phyloP scores from a whole-genome alignment of 768 basidiomycete genomes.

The Lentinula edodes region DNA sequence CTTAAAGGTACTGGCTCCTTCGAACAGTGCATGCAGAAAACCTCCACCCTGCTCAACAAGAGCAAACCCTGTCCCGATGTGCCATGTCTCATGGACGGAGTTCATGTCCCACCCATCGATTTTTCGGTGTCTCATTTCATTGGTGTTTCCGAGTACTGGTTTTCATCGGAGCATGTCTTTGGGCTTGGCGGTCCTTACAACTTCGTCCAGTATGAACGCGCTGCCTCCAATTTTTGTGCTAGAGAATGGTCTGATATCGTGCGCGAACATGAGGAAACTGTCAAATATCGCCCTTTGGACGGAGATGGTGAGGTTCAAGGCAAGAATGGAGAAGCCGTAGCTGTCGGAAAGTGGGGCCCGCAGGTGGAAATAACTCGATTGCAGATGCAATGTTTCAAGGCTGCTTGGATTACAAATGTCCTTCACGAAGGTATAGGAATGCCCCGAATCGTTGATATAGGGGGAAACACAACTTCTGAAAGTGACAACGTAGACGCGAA shows the following conservation, averaged over 20 bases:
- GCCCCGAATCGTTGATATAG: slow-evolving; percentile 83
- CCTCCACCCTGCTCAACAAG: slow-evolving; percentile 80
- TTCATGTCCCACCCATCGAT: slow-evolving; percentile 91
- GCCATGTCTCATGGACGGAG: slow-evolving; percentile 91
- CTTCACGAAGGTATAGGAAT: slow-evolving; percentile 94
- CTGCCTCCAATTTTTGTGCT: slow-evolving; percentile 80
- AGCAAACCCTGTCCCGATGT: slow-evolving; percentile 73
- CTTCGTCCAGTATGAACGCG: slow-evolving; percentile 92
- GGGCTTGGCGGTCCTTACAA: slow-evolving; percentile 94
- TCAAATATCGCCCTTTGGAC: slow-evolving; percentile 39
- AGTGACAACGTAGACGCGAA: slow-evolving; percentile 69
- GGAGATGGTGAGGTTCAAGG: slow-evolving; percentile 61
- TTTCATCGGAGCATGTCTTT: slow-evolving; percentile 96
- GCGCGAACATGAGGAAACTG: slow-evolving; percentile 53
- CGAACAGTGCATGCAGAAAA: slow-evolving; percentile 69
- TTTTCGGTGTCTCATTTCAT: slow-evolving; percentile 93
- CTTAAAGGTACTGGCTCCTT: slow-evolving; percentile 89
- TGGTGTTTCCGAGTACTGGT: slow-evolving; percentile 99
- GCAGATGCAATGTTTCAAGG: slow-evolving; percentile 99
- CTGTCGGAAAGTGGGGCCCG: slow-evolving; percentile 62
- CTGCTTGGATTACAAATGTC: slow-evolving; percentile 96
- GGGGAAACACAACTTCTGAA: slow-evolving; percentile 64
- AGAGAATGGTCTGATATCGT: slow-evolving; percentile 77
- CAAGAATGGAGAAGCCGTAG: slow-evolving; percentile 53
- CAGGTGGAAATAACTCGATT: slow-evolving; percentile 79